These are phyloP conservation scores for Aspergillus mulundensis DNA, from an alignment of 495 filamentous ascomycete species.

Conservation along the genomic window DNA sequence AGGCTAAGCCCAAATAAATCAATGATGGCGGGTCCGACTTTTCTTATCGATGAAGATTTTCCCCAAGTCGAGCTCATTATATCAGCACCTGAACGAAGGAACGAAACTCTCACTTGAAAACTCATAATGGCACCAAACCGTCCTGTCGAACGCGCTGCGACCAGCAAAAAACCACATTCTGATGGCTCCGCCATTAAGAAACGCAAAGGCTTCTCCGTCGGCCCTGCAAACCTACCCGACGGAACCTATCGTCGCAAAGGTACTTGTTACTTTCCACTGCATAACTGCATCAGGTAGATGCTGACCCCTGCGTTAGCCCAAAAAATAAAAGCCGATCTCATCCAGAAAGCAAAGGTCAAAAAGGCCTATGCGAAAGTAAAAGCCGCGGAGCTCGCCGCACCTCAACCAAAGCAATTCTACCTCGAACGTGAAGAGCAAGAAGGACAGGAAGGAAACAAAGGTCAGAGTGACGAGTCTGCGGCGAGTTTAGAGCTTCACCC, in stretches of 20 bases:
- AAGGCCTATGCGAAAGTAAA: constrained; percentile 90
- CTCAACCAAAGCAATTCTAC: constrained; percentile 29
- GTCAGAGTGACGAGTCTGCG: constrained; percentile 28
- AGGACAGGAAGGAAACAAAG: constrained; percentile 13
- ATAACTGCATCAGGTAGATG: neutral
- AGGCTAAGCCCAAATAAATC: neutral
- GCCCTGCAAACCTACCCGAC: constrained; percentile 89
- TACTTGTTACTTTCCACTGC: constrained; percentile 29
- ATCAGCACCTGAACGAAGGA: neutral
- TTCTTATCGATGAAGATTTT: constrained; percentile 7
- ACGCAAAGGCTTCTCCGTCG: constrained; percentile 71
- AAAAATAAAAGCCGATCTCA: constrained; percentile 88
- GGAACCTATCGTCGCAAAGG: constrained; percentile 88
- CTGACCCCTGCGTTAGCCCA: constrained; percentile 52
- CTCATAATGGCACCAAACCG: constrained; percentile 61
- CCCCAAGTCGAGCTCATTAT: neutral
- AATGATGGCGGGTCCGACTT: neutral
- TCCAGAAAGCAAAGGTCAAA: constrained; percentile 90
- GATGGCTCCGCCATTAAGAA: constrained; percentile 51
- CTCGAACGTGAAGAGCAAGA: constrained; percentile 15
- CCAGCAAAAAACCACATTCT: constrained; percentile 24
- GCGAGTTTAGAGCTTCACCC: constrained; percentile 62
- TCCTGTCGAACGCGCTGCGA: constrained; percentile 43
- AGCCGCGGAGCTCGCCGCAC: constrained; percentile 46
- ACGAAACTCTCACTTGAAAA: neutral